Evolutionary conservation across 108 stramenopile species (phyloP).

Genomic region (Pinguiococcus pyrenoidosus): DNA sequence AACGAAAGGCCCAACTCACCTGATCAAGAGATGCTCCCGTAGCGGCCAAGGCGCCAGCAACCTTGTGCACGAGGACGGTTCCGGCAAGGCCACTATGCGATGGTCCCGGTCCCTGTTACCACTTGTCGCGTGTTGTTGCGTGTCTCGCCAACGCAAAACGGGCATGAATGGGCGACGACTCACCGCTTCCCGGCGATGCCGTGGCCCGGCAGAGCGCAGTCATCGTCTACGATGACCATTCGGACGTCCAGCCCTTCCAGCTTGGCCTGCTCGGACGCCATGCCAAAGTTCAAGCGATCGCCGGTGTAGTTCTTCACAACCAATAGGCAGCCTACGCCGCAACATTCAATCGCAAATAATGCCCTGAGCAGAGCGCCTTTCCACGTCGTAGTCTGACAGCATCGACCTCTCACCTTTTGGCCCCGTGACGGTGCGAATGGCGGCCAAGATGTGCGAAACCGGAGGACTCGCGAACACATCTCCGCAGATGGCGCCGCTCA

Average conservation of each 20-base stretch:
- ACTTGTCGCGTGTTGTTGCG: no score
- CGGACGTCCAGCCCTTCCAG: constrained; percentile 49
- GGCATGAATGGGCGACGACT: no score
- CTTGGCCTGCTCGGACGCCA: constrained; percentile 67
- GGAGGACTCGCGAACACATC: constrained; percentile 89
- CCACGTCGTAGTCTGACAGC: no score
- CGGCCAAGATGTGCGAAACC: constrained; percentile 64
- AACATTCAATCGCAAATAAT: no score
- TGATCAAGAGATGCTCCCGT: constrained; percentile 48
- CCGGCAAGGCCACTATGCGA: no score
- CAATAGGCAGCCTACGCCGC: constrained; percentile 70
- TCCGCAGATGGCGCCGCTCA: constrained; percentile 86
- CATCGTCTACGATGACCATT: constrained; percentile 89
- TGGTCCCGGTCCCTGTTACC: no score
- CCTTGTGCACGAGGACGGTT: constrained; percentile 86
- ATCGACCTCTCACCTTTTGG: constrained; percentile 15
- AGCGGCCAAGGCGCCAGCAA: constrained; percentile 76
- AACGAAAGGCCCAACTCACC: no score
- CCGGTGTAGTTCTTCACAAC: constrained; percentile 98
- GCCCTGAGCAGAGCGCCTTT: no score
- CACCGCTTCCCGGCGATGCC: constrained; percentile 90
- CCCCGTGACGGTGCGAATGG: constrained; percentile 65
- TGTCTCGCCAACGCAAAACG: no score
- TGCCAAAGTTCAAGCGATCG: constrained; percentile 94
- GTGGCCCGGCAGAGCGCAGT: constrained; percentile 73